A percentile compares a stretch with the other conserved stretches of the same genome.
Conservation (phyloP, 441 rosid genomes). For the Bocquillonia castaneifolia region DNA sequence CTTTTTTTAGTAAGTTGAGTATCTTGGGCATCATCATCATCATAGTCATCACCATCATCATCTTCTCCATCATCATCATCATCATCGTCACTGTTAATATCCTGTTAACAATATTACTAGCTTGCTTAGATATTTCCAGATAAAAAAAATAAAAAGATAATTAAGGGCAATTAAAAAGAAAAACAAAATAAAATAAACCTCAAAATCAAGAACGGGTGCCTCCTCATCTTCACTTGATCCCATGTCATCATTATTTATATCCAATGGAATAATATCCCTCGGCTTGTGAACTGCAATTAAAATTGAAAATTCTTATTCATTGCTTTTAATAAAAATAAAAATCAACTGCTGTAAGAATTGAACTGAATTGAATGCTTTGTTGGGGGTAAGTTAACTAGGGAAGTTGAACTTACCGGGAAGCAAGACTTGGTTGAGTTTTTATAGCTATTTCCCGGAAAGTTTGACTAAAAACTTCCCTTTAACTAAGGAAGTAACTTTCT, state of each 20-base stretch:
- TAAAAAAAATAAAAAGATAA: not conserved
- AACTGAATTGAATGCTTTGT: too few species aligned
- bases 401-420: too few species aligned
- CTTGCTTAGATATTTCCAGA: not conserved
- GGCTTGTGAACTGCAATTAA: slow-evolving; percentile 67
- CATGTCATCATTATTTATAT: slow-evolving; percentile 47
- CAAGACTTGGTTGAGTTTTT: too few species aligned
- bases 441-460: too few species aligned
- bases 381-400: too few species aligned
- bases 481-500: too few species aligned
- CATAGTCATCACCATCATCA: slow-evolving; percentile 39
- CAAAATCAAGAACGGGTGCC: slow-evolving; percentile 58
- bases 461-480: too few species aligned
- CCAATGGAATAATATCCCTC: slow-evolving; percentile 70
- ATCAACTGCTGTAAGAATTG: too few species aligned
- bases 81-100: slow-evolving; percentile 27
- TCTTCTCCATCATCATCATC: slow-evolving; percentile 40
- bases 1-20: slow-evolving; percentile 57
- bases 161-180: too few species aligned
- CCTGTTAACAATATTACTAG: slow-evolving; percentile 24
- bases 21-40: slow-evolving; percentile 25
- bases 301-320: not conserved
- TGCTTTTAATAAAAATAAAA: not conserved
- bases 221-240: slow-evolving; percentile 66
- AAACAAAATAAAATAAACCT: slow-evolving; percentile 41